Base-by-base conservation (phyloP, 257 asterid species). In the Cordia subcordata region DNA sequence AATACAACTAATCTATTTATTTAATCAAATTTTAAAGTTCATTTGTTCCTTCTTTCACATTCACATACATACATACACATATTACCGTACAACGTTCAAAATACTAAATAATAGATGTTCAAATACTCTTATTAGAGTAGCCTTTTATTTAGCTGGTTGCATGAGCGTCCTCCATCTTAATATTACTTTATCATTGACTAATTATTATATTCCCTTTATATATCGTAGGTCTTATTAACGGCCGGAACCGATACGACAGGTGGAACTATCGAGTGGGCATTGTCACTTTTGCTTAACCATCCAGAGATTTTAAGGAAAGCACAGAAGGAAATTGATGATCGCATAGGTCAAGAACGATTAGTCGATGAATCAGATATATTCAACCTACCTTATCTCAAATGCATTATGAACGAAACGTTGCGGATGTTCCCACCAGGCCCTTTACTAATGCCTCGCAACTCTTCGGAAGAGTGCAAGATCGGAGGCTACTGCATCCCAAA, bases 361-460 rank as follows among this genome's bases (percentile, higher is more conserved):
- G 6, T 86, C 0, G 77, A 77, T 0, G 93, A 86, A 42, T 44
- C 79, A 0, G 87, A 86, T 55, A 16, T 79, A 3, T 44, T 58
- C 17, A 37, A 70, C 0, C 83, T 86, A 8, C 85, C 90, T 1
- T 86, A 86, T 57, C 64, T 86, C 0, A 75, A 74, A 0, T 70
- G 80, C 65, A 70, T 86, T 3, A 66, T 80, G 13, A 81, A 72
- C 1, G 93, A 86, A 37, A 78, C 96, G 3, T 17, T 88, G 39
- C 78, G 95, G 12, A 60, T 91, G 75, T 89, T 71, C 57, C 96
- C 98, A 0, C 69, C 87, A 4, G 90, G 81, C 4, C 88, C 98
- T 2, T 61, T 92, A 1, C 56, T 85, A 13, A 52, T 84, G 75
- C 98, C 98, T 0, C 96, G 83, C 55, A 61, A 71, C 46, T 85